phyloP scores from a whole-genome alignment of 129 eudicot species.

The Cynara cardunculus region DNA sequence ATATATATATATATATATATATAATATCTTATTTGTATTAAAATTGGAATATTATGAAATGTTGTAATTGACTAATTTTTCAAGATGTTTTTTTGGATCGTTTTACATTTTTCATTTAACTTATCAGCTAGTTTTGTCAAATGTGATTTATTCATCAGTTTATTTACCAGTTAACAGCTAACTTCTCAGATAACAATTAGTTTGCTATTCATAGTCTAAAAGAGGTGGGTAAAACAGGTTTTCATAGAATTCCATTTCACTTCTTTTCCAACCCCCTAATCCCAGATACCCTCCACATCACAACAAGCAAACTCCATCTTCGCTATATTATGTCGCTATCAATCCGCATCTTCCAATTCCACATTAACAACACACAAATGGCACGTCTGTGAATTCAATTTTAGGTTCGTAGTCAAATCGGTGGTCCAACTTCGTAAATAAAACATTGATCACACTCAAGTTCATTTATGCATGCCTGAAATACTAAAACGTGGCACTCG shows the following conservation, averaged over 20 bases:
- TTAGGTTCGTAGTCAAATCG: background rate
- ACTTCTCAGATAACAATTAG: too few relatives aligned
- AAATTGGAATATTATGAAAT: too few relatives aligned
- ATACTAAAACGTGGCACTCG: background rate
- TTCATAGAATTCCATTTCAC: background rate
- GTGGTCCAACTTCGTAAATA: background rate
- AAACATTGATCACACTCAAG: background rate
- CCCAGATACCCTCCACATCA: background rate
- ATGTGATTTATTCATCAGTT: too few relatives aligned
- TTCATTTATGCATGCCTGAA: background rate
- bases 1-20: too few relatives aligned
- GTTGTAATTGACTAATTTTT: too few relatives aligned
- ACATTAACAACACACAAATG: background rate
- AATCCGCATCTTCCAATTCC: background rate
- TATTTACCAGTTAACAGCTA: too few relatives aligned
- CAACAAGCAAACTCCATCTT: background rate
- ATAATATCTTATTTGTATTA: too few relatives aligned
- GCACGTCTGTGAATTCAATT: background rate
- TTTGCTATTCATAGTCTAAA: too few relatives aligned
- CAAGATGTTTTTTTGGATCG: too few relatives aligned
- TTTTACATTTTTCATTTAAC: too few relatives aligned
- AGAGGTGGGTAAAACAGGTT: background rate
- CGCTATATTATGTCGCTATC: background rate
- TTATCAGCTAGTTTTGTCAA: too few relatives aligned
- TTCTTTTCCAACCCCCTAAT: background rate